Evolutionary conservation across 108 stramenopile genomes (phyloP), one percentile per base, ranked within the genome.

Genomic region (Cyclostephanos tholiformis): DNA sequence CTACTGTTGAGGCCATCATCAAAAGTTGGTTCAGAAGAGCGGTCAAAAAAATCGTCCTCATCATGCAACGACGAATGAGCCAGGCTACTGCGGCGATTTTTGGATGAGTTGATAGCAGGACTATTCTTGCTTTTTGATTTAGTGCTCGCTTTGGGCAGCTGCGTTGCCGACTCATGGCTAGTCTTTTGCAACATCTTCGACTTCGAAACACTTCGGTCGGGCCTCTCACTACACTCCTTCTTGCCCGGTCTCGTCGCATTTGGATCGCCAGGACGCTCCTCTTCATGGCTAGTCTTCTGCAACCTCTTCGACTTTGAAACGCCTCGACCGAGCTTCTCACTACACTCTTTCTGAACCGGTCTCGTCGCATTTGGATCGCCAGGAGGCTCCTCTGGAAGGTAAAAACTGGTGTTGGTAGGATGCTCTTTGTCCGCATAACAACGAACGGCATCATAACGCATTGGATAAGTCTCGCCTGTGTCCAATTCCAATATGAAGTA

Each of bases 1-100:
- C 20, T 30, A 35, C 64, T 35, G 32, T 66, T 66, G 22, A 66
- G 39, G 5, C 65, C 65, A 26, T 49, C 20, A 41, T 66, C 25
- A 41, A 9, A 48, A 29, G n/a, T 12, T 50, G 20, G 65, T 2
- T 36, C 0, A 13, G 65, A 35, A 20, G 17, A 66, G 36, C 20
- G 43, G 41, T 29, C 61, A 10, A 44, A 4, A 62, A 62, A n/a
- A 55, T 26, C 4, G 32, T 32, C 32, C 32, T 32, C 32, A 4
- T 32, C 32, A 32, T 32, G 32, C 32, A 32, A 32, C 32, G 4
- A 32, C 32, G 4, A 32, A 32, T 2, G 32, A 32, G 32, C 32
- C 32, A 32, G 32, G 3, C 32, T 32, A 32, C 32, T 32, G 32
- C 32, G 12, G 12, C 53, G 8, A 10, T 55, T 27, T 0, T 55